Base-by-base conservation (phyloP, 1,139 yeast species). In the Casaregolazyma lundiana region DNA sequence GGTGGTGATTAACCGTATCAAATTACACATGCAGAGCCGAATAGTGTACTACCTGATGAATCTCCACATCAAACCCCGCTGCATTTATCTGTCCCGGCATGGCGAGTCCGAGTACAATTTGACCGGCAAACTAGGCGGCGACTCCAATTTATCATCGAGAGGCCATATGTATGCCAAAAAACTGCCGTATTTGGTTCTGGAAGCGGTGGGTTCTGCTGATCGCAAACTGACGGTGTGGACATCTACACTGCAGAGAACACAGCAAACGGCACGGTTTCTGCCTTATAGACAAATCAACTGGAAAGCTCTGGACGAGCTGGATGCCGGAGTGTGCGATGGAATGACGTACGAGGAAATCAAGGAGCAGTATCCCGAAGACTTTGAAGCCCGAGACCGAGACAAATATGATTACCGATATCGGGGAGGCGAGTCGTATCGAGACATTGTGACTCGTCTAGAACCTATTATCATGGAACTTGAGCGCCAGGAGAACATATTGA, bases 401-500 rank as follows among this genome's bases (percentile, higher is more conserved):
- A 92, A 94, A 70, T 94, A 86, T 64, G 97, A 89, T 66, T 92
- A 90, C 66, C 77, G 97, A 44, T 92, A 92, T 67, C 79, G 96
- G 43, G 97, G 98, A 4, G 99, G 99, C 38, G 99, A 92, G 67
- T 84, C 95, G 7, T 92, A 92, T 65, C 79, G 96, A 50, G 98
- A 92, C 62, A 96, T 92, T 40, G 97, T 92, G 43, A 85, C 90
- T 41, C 75, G 98, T 49, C 73, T 92, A 50, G 98, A 92, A 63
- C 98, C 98, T 4, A 89, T 92, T 53, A 92, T 92, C 53, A 92
- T 92, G 98, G 98, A 92, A 67, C 76, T 92, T 56, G 98, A 92
- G 68, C 81, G 97, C 52, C 97, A 92, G 67, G 98, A 92, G 58
- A 90, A 92, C 64, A 89, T 92, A 48, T 73, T 94, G 64, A 92